A percentile compares a stretch with the other conserved stretches of the same genome.
Evolutionary conservation across 306 rosid genomes (phyloP).

Genomic region (Vigna mungo): DNA sequence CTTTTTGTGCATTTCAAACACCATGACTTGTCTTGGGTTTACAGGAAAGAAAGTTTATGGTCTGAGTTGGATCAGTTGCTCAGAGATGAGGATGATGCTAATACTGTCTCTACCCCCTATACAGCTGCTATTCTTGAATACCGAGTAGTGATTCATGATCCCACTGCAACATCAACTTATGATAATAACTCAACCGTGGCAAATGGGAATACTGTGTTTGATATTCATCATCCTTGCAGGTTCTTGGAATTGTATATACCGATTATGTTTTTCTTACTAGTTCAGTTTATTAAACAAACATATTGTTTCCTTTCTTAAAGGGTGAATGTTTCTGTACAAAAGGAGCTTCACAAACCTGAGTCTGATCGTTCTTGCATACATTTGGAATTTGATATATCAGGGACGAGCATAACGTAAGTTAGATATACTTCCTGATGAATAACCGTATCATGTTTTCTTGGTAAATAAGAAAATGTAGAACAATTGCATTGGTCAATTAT

Average conservation of each 20-base stretch:
- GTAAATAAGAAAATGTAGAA: background rate
- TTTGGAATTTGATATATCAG: slow-evolving; percentile 82
- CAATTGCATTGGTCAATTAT: background rate
- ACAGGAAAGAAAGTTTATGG: slow-evolving; percentile 85
- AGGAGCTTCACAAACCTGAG: slow-evolving; percentile 82
- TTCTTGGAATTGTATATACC: slow-evolving; percentile 42
- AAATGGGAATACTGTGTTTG: slow-evolving; percentile 72
- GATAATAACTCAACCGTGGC: slow-evolving; percentile 52
- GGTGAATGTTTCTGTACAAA: slow-evolving; percentile 72
- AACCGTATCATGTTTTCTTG: background rate
- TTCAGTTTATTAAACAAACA: slow-evolving; percentile 30
- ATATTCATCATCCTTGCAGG: slow-evolving; percentile 96
- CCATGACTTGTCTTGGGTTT: slow-evolving; percentile 39
- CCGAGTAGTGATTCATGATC: slow-evolving; percentile 75
- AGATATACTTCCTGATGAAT: slow-evolving; percentile 12
- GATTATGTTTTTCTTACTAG: slow-evolving; percentile 35
- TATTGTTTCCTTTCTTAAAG: slow-evolving; percentile 53
- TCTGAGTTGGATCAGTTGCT: slow-evolving; percentile 86
- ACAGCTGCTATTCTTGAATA: slow-evolving; percentile 78
- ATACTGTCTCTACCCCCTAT: slow-evolving; percentile 76
- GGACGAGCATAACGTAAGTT: slow-evolving; percentile 73
- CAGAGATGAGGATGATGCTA: slow-evolving; percentile 71
- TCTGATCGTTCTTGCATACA: slow-evolving; percentile 93
- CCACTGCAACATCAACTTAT: slow-evolving; percentile 43
- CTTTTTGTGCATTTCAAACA: slow-evolving; percentile 39